Evolutionary conservation across 805 yeast species (phyloP).

Genomic region (Komagataella pseudopastoris): DNA sequence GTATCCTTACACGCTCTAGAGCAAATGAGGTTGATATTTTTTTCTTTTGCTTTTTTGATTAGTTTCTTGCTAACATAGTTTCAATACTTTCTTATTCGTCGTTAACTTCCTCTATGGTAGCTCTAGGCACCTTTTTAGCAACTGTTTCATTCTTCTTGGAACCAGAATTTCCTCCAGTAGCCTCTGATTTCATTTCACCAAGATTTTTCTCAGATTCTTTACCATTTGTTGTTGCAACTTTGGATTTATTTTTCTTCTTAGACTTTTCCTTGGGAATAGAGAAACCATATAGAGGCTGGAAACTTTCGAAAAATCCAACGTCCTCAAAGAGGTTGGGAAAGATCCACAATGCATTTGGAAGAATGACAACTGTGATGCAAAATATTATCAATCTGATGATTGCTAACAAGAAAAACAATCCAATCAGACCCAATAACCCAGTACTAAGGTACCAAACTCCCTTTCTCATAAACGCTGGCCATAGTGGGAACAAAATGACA

Average conservation of each 20-base stretch:
- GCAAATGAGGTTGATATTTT: background rate
- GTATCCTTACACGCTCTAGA: background rate
- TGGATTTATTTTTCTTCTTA: slow-evolving; percentile 5
- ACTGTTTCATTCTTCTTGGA: background rate
- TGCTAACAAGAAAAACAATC: slow-evolving; percentile 64
- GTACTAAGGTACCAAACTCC: slow-evolving; percentile 88
- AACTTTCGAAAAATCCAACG: slow-evolving; percentile 87
- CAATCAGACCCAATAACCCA: slow-evolving; percentile 60
- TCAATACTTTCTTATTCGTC: background rate
- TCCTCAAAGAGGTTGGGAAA: slow-evolving; percentile 95
- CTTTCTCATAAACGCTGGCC: slow-evolving; percentile 84
- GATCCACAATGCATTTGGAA: slow-evolving; percentile 79
- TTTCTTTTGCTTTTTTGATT: background rate
- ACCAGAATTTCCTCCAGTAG: background rate
- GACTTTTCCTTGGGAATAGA: slow-evolving; percentile 23
- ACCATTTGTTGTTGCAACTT: slow-evolving; percentile 1
- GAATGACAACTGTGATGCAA: slow-evolving; percentile 38
- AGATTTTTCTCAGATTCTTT: background rate
- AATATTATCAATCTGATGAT: slow-evolving; percentile 66
- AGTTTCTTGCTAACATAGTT: background rate
- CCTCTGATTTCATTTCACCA: background rate
- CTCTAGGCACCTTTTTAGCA: background rate
- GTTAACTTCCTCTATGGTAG: background rate
- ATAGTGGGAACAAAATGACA: slow-evolving; percentile 74
- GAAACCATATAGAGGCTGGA: slow-evolving; percentile 82